These are phyloP conservation scores for Fusarium azukiicola DNA, from an alignment of 2,329 filamentous ascomycete genomes.

Conservation along the genomic window DNA sequence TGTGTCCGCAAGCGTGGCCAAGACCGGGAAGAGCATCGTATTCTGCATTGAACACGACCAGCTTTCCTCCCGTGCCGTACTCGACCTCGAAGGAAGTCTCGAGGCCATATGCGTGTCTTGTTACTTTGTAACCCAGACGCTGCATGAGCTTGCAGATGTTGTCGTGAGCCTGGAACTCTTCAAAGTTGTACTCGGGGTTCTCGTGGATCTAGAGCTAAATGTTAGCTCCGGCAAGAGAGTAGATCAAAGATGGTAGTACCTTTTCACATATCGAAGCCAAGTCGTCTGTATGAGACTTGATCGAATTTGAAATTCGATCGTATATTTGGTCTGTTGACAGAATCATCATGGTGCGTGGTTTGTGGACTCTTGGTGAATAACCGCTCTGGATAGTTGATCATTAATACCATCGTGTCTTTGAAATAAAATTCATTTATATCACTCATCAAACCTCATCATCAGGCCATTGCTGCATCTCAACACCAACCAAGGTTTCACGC, in stretches of 20 bases:
- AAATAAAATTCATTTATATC: neutral
- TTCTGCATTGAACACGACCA: conserved; percentile 65
- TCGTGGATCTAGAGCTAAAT: conserved; percentile 58
- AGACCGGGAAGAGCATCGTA: conserved; percentile 72
- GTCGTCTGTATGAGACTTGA: conserved; percentile 36
- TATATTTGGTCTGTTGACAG: conserved; percentile 23
- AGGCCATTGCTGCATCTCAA: conserved; percentile 1
- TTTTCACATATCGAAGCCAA: conserved; percentile 43
- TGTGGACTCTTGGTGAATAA: too few species aligned
- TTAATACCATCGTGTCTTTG: neutral
- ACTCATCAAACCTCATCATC: conserved; percentile 8
- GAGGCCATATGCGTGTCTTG: conserved; percentile 64
- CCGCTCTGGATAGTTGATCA: neutral
- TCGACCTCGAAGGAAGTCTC: conserved; percentile 67
- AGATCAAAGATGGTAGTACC: neutral
- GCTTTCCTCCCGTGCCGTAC: conserved; percentile 62
- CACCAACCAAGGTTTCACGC: conserved; percentile 11
- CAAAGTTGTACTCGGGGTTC: conserved; percentile 67
- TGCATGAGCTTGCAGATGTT: conserved; percentile 62
- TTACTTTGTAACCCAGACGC: conserved; percentile 62
- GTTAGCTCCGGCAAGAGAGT: neutral
- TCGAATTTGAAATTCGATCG: conserved; percentile 36
- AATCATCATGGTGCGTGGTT: conserved; percentile 8
- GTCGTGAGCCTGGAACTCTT: conserved; percentile 67
- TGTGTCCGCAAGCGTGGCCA: conserved; percentile 77